Conservation (phyloP, 495 filamentous ascomycete genomes). For the Lophiotrema nucula region DNA sequence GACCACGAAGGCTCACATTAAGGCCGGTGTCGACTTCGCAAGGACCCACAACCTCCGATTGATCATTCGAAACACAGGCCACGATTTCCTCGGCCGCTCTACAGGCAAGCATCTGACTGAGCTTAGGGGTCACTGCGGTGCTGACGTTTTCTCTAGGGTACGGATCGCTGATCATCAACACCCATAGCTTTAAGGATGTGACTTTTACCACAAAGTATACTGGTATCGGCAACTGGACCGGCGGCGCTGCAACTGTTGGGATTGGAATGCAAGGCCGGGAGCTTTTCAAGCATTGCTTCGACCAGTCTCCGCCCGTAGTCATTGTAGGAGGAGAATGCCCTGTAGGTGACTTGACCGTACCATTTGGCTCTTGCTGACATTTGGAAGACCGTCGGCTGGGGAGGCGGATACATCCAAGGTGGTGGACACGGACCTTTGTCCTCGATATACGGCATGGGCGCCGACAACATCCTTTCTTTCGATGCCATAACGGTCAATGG, state of each 20-base stretch:
- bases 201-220: slow-evolving; percentile 41
- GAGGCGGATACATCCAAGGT: slow-evolving; percentile 28
- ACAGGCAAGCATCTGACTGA: too few species aligned
- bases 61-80: slow-evolving; percentile 32
- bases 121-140: too few species aligned
- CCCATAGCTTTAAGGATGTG: slow-evolving; percentile 29
- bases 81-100: slow-evolving; percentile 35
- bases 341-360: background rate
- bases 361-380: background rate
- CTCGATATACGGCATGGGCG: slow-evolving; percentile 29
- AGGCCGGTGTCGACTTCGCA: slow-evolving; percentile 30
- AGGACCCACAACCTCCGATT: slow-evolving; percentile 25
- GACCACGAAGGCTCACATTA: slow-evolving; percentile 30
- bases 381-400: slow-evolving; percentile 23
- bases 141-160: too few species aligned
- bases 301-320: slow-evolving; percentile 12
- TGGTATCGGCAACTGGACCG: slow-evolving; percentile 42
- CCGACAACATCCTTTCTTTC: slow-evolving; percentile 28
- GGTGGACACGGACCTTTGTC: slow-evolving; percentile 30
- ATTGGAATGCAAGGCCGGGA: slow-evolving; percentile 49
- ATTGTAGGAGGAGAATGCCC: slow-evolving; percentile 34
- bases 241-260: slow-evolving; percentile 49
- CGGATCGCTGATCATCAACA: slow-evolving; percentile 29
- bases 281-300: slow-evolving; percentile 40
- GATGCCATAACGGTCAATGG: slow-evolving; percentile 30